These are phyloP conservation scores for Oryza coarctata DNA, from an alignment of 176 grass and related monocot genomes.

Conservation along the genomic window DNA sequence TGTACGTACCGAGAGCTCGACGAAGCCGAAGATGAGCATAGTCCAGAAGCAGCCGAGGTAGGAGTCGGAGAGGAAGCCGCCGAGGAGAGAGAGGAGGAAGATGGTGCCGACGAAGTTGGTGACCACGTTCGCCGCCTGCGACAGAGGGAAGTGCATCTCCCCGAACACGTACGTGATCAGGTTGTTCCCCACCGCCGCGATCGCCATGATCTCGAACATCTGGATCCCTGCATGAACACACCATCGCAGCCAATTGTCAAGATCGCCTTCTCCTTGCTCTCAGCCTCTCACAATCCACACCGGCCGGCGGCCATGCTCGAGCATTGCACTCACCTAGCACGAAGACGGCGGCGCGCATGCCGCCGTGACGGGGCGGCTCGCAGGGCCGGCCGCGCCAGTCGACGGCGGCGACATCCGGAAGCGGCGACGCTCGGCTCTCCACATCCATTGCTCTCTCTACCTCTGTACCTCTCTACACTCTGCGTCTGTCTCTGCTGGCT, in stretches of 20 bases:
- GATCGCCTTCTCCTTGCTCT: too few species aligned
- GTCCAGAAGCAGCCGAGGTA: constrained; percentile 98
- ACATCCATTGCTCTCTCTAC: constrained; percentile 34
- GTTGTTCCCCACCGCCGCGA: constrained; percentile 97
- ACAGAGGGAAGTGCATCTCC: constrained; percentile 90
- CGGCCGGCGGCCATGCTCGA: neutral
- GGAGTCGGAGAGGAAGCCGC: constrained; percentile 91
- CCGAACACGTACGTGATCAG: constrained; percentile 99
- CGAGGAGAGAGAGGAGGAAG: constrained; percentile 85
- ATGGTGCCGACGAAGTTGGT: constrained; percentile 96
- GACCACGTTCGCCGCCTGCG: constrained; percentile 84
- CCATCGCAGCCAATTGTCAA: neutral
- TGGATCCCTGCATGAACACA: constrained; percentile 58
- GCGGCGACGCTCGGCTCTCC: constrained; percentile 41
- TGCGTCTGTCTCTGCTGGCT: neutral
- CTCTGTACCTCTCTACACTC: neutral
- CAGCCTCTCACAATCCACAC: too few species aligned
- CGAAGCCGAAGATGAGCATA: constrained; percentile 93
- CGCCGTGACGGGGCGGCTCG: constrained; percentile 58
- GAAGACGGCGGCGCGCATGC: constrained; percentile 90
- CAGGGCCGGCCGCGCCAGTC: constrained; percentile 82
- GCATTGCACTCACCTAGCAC: constrained; percentile 59
- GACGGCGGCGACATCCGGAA: constrained; percentile 47
- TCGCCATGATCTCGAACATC: constrained; percentile 96
- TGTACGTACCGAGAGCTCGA: constrained; percentile 78